Conservation (phyloP, 805 yeast species). For the Yarrowia deformans region DNA sequence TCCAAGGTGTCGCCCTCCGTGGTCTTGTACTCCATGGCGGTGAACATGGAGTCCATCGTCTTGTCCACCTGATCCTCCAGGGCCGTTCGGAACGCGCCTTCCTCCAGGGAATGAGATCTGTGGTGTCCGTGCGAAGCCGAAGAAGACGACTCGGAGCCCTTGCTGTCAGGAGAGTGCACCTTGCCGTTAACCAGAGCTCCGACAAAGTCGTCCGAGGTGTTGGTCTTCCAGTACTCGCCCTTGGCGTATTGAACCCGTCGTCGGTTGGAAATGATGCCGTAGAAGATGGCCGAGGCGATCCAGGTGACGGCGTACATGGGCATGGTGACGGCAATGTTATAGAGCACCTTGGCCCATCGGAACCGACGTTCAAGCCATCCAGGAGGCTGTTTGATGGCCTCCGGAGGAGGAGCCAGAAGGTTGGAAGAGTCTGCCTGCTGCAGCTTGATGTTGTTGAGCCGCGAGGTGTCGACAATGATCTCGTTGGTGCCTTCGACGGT, state of each 20-base stretch:
- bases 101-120: slow-evolving; percentile 34
- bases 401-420: slow-evolving; percentile 14
- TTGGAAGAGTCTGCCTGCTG: slow-evolving; percentile 20
- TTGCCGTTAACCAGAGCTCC: slow-evolving; percentile 29
- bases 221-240: slow-evolving; percentile 37
- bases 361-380: slow-evolving; percentile 39
- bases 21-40: slow-evolving; percentile 41
- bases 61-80: slow-evolving; percentile 68
- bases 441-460: slow-evolving; percentile 32
- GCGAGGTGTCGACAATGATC: slow-evolving; percentile 29
- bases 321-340: slow-evolving; percentile 37
- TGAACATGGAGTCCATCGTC: slow-evolving; percentile 58
- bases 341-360: slow-evolving; percentile 40
- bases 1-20: slow-evolving; percentile 34
- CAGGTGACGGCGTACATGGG: slow-evolving; percentile 45
- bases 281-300: slow-evolving; percentile 56
- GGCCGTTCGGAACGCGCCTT: slow-evolving; percentile 24
- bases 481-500: slow-evolving; percentile 13
- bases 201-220: slow-evolving; percentile 33
- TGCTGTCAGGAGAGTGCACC: slow-evolving; percentile 15
- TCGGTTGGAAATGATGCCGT: slow-evolving; percentile 30
- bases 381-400: slow-evolving; percentile 37
- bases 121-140: slow-evolving; percentile 20
- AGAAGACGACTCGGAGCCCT: neutral
- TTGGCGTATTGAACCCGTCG: slow-evolving; percentile 32